Base-by-base conservation (phyloP, 441 rosid species). In the Erysimum cheiri region DNA sequence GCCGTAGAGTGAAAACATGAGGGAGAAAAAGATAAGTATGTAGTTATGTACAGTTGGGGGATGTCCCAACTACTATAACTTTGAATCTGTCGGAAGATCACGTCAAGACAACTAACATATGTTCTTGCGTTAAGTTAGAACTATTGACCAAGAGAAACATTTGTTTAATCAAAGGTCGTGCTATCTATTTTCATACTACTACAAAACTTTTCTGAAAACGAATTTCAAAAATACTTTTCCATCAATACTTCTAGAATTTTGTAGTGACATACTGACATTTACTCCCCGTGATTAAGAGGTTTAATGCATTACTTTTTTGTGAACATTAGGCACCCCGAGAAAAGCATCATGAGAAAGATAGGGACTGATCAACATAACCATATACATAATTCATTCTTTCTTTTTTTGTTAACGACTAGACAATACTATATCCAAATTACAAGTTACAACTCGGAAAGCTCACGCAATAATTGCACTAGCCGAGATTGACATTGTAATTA, bases 61-160 rank as follows among this genome's bases (percentile, higher is more conserved):
- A 52, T 40, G 35, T 54, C 73, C 78, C 69, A 67, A 74, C 78
- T 53, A 61, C 8, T 53, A 37, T 3, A 29, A n/a, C 28, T 53
- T 31, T 60, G n/a, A 36, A 64, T 57, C 31, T 61, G 78, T 68
- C 70, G 78, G 73, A 74, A 60, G 8, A 60, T 67, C 69, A 74
- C 78, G 78, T 74, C 70, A 55, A 54, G 52, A 74, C 78, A 74
- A 54, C 70, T 47, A 68, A 61, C 68, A 3, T 26, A n/a, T 28
- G 69, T 64, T 56, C 65, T 33, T 50, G 60, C 49, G 59, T 15
- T 60, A 57, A 13, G 12, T 37, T 28, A 14, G 28, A 40, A 40
- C 28, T 73, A 66, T 58, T 73, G 67, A 66, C 72, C 33, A 31
- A 40, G 10, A 31, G 41, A 57, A 50, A 13, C 7, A 22, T 31